phyloP scores from a whole-genome alignment of 345 rosid genomes.

The Capsella bursapastoris region DNA sequence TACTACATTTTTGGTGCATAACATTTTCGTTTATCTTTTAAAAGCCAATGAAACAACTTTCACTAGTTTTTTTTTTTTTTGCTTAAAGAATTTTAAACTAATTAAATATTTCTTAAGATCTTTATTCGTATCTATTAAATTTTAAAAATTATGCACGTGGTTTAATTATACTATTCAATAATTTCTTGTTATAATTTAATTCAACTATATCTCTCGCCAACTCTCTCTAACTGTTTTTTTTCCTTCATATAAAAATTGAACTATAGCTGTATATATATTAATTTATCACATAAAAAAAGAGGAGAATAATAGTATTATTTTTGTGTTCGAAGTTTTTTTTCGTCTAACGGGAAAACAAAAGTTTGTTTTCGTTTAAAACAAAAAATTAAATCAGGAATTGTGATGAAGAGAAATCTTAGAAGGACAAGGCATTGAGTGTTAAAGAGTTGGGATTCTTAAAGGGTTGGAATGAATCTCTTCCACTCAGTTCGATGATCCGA shows the following conservation, averaged over 20 bases:
- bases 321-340: neutral
- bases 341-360: neutral
- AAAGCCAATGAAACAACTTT: too few species aligned
- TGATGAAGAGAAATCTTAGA: slow-evolving; percentile 10
- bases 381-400: neutral
- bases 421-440: slow-evolving; percentile 20
- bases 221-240: neutral
- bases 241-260: neutral
- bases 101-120: too few species aligned
- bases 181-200: neutral
- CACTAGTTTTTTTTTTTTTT: too few species aligned
- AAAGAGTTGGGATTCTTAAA: slow-evolving; percentile 11
- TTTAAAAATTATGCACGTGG: too few species aligned
- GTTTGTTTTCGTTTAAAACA: neutral
- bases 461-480: slow-evolving; percentile 37
- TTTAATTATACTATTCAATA: neutral
- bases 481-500: slow-evolving; percentile 1
- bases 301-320: neutral
- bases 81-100: too few species aligned
- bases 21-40: too few species aligned
- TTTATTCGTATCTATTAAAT: too few species aligned
- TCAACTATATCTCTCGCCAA: neutral
- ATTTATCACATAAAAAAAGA: too few species aligned
- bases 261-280: too few species aligned
- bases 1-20: too few species aligned